Evolutionary conservation across 1,284 basidiomycete genomes (phyloP), one percentile per base, ranked within the genome.

Genomic region (Sphagnurus paluster): DNA sequence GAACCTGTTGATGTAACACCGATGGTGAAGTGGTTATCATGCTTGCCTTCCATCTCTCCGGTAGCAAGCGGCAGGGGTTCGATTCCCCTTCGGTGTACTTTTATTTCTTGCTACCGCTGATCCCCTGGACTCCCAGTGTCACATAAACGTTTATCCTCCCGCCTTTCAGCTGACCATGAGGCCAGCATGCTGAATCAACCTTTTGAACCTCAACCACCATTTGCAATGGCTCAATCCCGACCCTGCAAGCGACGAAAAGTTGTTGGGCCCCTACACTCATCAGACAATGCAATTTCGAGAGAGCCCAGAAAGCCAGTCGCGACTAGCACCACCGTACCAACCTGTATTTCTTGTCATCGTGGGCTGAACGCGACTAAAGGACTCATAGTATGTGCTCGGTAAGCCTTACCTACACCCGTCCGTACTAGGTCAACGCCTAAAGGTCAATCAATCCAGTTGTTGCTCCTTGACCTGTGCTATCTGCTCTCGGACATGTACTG

Each of bases 1-100:
- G 58, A 64, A 44, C 7, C 9, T 2, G n/a, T n/a, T n/a, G n/a
- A 11, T 11, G 16, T 19, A 19, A 57, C 56, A 58, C 54, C 57
- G 54, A 59, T 86, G 83, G 82, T 85, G 82, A 84, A 85, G 79
- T 74, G 83, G 82, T 84, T 85, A 85, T 85, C 82, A 85, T 85
- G 81, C 83, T 84, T 84, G 83, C 82, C 82, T 85, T 85, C 82
- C 82, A 85, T 53, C n/a, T 46, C 4, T 6, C 2, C 8, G 46
- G 39, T 39, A 84, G 82, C 83, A 85, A 85, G 81, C 81, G 82
- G 82, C 83, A 81, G 74, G 82, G 82, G 82, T 84, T 84, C 83
- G 81, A 84, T 75, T 84, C 82, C 82, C 82, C 72, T 80, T 79
- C 74, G 70, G 77, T 72, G 79, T 81, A 80, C n/a, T 33, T 19